Evolutionary conservation across 768 basidiomycete species (phyloP), one percentile per base, ranked within the genome.

Genomic region (Coprinopsis sp.): DNA sequence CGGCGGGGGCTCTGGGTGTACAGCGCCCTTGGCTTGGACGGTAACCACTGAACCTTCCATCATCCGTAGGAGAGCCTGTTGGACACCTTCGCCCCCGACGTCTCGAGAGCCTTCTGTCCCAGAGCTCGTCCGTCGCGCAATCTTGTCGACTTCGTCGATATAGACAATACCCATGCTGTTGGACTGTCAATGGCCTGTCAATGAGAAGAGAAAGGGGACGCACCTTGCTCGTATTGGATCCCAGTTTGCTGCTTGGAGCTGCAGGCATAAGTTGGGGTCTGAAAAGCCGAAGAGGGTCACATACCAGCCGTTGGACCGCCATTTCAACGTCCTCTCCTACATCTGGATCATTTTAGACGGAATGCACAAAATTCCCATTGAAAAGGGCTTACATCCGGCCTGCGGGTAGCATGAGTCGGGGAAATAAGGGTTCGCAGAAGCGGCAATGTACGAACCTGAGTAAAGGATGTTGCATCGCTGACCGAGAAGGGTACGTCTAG

Each of bases 321-420:
- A 86, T 86, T 51, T 98, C 95, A 6, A 96, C 94, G 59, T 98
- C 95, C 59, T 96, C 95, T 53, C 94, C 94, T 37, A 98, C 91
- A 67, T 96, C 89, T 92, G 54, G 23, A 40, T 14, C 24, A 45
- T 29, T 29, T 34, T 41, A 37, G 41, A 44, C 54, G 31, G 54
- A 53, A 13, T 25, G 41, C 28, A 50, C 57, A 19, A 55, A 8
- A 13, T 37, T 38, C 13, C 8, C 46, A 25, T 14, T 36, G 16
- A 6, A 44, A 28, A 46, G 25, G 39, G 73, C 82, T 62, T 37
- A 87, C 86, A 87, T 64, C 85, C 85, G 8, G 84, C 84, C 84
- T 88, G 37, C 13, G 21, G 7, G 22, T 22, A 39, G 16, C 10
- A 24, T 18, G 24, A 24, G 38, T 19, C 30, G 6, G 22, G 30